Evolutionary conservation across 805 yeast species (phyloP), one percentile per base, ranked within the genome.

Genomic region (Pichia rugopelliculosa): DNA sequence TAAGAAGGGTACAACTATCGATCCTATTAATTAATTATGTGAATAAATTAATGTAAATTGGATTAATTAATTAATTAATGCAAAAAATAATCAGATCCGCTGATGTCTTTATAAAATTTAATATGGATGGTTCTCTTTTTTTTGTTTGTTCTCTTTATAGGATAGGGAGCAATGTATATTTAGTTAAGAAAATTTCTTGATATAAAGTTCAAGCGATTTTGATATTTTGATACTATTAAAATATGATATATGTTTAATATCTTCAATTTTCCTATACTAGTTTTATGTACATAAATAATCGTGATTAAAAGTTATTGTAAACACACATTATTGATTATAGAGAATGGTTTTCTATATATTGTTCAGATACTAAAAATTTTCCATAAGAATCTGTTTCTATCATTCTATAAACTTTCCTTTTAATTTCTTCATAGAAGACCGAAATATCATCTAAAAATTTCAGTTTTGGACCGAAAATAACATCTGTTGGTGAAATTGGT

Each of bases 1-100:
- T 67, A 86, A 86, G 72, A 88, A 87, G 72, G 96, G 96, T 71
- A 84, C 90, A 52, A 83, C 90, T 49, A 77, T 86, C 66, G 95
- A 86, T 64, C 93, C 93, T 58, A 71, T 81, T 59, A 75, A 75
- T 59, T 75, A 65, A 56, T 38, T 30, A 3, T 15, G n/a, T 15
- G n/a, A 30, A 30, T 30, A 22, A 36, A 23, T 6, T 17, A 23
- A 20, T 21, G 26, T 30, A 25, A 34, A 23, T 36, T 36, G 27
- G 25, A 21, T 27, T 33, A 27, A 15, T 17, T 33, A 33, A 30
- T n/a, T 30, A 30, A 30, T n/a, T 17, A 21, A n/a, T 17, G 34
- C n/a, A 11, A 34, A 18, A 42, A 36, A 18, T 12, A 17, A 36
- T 18, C 22, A 17, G 12, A n/a, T 43, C 22, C 11, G 23, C 15